phyloP scores from a whole-genome alignment of 1,284 basidiomycete genomes.

The Fomes fomentarius region DNA sequence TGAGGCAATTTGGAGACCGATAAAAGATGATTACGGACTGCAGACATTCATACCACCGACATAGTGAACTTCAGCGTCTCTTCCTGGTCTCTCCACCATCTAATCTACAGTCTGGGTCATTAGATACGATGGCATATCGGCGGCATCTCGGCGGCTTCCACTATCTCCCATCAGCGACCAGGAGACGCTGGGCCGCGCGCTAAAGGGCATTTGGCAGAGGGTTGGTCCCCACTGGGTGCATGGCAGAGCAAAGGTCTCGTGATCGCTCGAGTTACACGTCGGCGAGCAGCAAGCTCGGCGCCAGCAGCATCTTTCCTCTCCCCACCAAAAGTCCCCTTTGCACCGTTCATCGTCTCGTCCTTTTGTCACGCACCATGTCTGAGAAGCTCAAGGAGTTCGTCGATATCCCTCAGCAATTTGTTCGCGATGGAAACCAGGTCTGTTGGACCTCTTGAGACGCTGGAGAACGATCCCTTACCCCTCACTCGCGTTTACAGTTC shows the following conservation, averaged over 20 bases:
- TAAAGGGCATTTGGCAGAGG: no score
- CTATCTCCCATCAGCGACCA: no score
- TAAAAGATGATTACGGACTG: no score
- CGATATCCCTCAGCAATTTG: constrained; percentile 91
- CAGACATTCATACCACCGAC: no score
- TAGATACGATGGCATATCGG: no score
- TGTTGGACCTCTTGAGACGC: constrained; percentile 30
- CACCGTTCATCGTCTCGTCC: constrained; percentile 13
- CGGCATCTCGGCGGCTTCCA: no score
- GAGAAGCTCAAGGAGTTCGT: constrained; percentile 91
- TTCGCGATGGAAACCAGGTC: constrained; percentile 93
- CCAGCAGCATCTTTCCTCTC: constrained; percentile 22
- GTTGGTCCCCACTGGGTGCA: no score
- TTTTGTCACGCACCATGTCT: constrained; percentile 80
- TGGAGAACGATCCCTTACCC: not conserved
- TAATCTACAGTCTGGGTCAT: no score
- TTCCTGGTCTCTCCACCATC: no score
- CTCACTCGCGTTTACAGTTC: constrained; percentile 60
- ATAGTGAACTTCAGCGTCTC: no score
- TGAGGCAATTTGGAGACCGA: no score
- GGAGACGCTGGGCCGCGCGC: no score
- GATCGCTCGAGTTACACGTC: constrained; percentile 30
- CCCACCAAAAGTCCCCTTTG: constrained; percentile 20
- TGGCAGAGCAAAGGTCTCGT: constrained; percentile 13
- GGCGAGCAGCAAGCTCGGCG: constrained; percentile 19